Evolutionary conservation across 1,284 basidiomycete species (phyloP).

Genomic region (Ganoderma lingzhi): DNA sequence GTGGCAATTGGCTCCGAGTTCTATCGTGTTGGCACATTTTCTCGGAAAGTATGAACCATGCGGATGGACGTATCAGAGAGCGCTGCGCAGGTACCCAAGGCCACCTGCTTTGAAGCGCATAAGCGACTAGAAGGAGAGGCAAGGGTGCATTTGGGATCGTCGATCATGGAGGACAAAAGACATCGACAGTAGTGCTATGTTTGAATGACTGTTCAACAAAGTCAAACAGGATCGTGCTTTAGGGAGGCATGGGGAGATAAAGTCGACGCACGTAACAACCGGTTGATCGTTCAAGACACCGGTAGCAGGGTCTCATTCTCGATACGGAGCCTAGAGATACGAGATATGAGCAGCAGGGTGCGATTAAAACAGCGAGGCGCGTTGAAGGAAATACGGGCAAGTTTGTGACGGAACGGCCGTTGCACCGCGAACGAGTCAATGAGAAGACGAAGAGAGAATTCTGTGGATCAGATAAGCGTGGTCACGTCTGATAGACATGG

Average conservation of each 20-base stretch:
- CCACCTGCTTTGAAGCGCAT: not conserved
- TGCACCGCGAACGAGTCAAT: constrained; percentile 3
- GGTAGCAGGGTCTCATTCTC: constrained; percentile 1
- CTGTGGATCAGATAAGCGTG: constrained; percentile 29
- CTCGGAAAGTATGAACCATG: constrained; percentile 8
- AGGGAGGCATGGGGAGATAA: not conserved
- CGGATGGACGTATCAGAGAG: constrained; percentile 1
- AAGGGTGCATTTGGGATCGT: not conserved
- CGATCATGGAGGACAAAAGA: not conserved
- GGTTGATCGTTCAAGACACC: constrained; percentile 8
- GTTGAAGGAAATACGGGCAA: not conserved
- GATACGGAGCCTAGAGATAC: not conserved
- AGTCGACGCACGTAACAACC: constrained; percentile 4
- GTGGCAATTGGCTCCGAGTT: constrained; percentile 9
- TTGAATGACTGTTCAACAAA: constrained; percentile 4
- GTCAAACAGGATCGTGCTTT: not conserved
- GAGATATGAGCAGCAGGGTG: not conserved
- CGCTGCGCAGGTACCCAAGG: not conserved
- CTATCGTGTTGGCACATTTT: constrained; percentile 19
- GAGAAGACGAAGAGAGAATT: constrained; percentile 1
- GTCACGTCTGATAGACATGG: constrained; percentile 29
- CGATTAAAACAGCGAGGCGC: not conserved
- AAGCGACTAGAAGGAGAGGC: not conserved
- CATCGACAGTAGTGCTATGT: not conserved
- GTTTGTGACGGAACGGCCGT: not conserved